These are phyloP conservation scores for Mycena belliarum DNA, from an alignment of 768 basidiomycete genomes.

Conservation along the genomic window DNA sequence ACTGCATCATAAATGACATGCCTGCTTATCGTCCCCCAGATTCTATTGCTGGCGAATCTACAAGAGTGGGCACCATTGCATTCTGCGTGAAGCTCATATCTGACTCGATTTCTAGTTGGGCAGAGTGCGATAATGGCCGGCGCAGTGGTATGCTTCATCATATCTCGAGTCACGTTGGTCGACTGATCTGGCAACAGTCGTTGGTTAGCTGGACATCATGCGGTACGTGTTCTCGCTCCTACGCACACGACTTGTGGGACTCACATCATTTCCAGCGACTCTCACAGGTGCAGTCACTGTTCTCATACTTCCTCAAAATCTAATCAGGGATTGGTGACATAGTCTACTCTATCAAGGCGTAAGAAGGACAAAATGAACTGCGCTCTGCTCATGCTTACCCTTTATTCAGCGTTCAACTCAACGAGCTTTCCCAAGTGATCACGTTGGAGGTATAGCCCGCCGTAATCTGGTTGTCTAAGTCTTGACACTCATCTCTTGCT, in stretches of 20 bases:
- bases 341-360: constrained; percentile 21
- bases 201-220: constrained; percentile 19
- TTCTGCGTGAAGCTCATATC: not conserved
- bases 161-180: not conserved
- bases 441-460: not conserved
- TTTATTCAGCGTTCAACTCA: constrained; percentile 7
- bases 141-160: constrained; percentile 5
- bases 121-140: not conserved
- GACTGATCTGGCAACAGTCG: constrained; percentile 2
- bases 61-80: constrained; percentile 4
- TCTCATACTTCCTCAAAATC: not conserved
- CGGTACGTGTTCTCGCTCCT: not conserved
- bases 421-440: not conserved
- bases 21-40: not conserved
- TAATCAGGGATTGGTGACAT: not conserved
- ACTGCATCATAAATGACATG: not conserved
- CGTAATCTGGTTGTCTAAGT: too few species aligned
- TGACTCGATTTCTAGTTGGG: constrained; percentile 10
- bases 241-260: not conserved
- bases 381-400: not conserved
- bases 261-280: not conserved
- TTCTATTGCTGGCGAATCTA: constrained; percentile 23
- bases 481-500: not conserved
- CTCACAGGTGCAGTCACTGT: not conserved
- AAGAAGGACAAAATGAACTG: not conserved